phyloP scores from a whole-genome alignment of 164 flowering plant genomes.

The Akebia trifoliata region DNA sequence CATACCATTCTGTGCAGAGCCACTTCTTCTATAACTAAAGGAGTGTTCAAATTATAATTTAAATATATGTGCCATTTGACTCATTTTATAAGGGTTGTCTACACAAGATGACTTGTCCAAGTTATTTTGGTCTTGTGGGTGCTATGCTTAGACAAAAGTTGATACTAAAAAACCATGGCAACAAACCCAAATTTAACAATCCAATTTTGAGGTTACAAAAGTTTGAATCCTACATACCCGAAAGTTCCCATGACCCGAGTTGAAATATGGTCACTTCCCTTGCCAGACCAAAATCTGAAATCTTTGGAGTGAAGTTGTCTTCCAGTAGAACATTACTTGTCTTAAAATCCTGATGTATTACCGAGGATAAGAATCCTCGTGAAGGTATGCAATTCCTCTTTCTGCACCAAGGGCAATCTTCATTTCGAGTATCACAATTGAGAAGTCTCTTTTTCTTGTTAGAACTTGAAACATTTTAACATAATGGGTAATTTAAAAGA shows the following conservation, averaged over 20 bases:
- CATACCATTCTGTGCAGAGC: too few relatives aligned
- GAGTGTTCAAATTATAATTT: too few relatives aligned
- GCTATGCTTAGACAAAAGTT: too few relatives aligned
- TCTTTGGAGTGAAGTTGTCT: constrained; percentile 90
- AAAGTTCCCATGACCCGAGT: constrained; percentile 85
- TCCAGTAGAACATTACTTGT: constrained; percentile 82
- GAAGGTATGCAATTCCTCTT: constrained; percentile 92
- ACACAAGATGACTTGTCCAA: too few relatives aligned
- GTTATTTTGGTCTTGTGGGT: too few relatives aligned
- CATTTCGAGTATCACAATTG: constrained; percentile 86
- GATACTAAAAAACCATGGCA: too few relatives aligned
- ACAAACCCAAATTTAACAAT: background rate
- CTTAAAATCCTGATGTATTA: constrained; percentile 92
- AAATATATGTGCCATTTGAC: too few relatives aligned
- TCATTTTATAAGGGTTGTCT: too few relatives aligned
- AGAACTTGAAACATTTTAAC: constrained; percentile 46
- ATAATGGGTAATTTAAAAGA: constrained; percentile 1
- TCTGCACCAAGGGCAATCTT: constrained; percentile 97
- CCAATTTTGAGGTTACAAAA: background rate
- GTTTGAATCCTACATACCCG: constrained; percentile 45
- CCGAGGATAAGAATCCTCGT: constrained; percentile 95
- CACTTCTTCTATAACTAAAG: too few relatives aligned
- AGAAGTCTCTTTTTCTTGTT: constrained; percentile 55
- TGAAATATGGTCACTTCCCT: constrained; percentile 74
- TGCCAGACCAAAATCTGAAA: constrained; percentile 94